phyloP scores from a whole-genome alignment of 331 rosid genomes.

The Rhamnella rubrinervis region DNA sequence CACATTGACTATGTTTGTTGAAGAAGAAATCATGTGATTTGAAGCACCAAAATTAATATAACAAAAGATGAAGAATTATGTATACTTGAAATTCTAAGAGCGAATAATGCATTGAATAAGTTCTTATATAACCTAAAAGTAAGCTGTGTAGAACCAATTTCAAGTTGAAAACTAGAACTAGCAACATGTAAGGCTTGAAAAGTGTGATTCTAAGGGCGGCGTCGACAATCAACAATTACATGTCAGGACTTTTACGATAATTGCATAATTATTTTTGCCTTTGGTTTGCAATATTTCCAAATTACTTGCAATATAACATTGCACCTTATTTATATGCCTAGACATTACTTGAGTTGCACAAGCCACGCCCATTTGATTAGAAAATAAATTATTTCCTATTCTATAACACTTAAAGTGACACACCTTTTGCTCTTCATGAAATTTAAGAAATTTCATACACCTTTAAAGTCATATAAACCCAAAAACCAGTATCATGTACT shows the following conservation, averaged over 20 bases:
- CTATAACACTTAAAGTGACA: neutral
- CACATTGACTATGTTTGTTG: neutral
- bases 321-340: neutral
- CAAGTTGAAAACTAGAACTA: too few relatives aligned
- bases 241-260: neutral
- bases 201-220: neutral
- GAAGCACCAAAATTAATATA: neutral
- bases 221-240: neutral
- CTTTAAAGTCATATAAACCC: neutral
- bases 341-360: neutral
- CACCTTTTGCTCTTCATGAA: neutral
- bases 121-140: neutral
- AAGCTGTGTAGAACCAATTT: neutral
- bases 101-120: neutral
- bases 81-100: neutral
- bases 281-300: neutral
- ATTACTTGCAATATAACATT: neutral
- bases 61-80: neutral
- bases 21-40: neutral
- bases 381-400: neutral
- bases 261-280: neutral
- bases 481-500: neutral
- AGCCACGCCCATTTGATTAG: neutral
- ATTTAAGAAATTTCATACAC: neutral
- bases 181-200: neutral